Conservation (phyloP, 306 rosid species). For the Elaeagnus macrophylla region DNA sequence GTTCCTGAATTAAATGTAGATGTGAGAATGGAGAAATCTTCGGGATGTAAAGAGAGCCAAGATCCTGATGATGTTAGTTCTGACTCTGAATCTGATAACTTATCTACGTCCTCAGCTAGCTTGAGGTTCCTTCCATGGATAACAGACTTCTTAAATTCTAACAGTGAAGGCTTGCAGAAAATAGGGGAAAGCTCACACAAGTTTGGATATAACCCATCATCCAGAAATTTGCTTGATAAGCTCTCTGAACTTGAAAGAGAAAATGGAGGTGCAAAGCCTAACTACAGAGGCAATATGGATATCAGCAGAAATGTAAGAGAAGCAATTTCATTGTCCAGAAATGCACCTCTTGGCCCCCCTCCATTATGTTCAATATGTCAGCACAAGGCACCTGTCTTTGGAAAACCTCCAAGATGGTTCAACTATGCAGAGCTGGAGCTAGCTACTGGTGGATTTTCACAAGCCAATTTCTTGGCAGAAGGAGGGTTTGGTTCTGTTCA, state of each 20-base stretch:
- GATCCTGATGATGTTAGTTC: constrained; percentile 63
- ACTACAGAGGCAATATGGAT: constrained; percentile 46
- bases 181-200: constrained; percentile 41
- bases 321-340: constrained; percentile 73
- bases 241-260: constrained; percentile 59
- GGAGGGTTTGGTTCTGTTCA: constrained; percentile 98
- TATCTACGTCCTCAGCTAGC: constrained; percentile 64
- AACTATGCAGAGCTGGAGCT: constrained; percentile 87
- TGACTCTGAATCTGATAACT: constrained; percentile 68
- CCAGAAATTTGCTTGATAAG: constrained; percentile 51
- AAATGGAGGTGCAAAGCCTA: constrained; percentile 43
- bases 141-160: constrained; percentile 48
- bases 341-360: constrained; percentile 85
- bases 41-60: constrained; percentile 45
- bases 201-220: constrained; percentile 36
- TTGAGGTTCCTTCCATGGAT: constrained; percentile 87
- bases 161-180: constrained; percentile 40
- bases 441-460: constrained; percentile 92
- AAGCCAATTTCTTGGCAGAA: constrained; percentile 96
- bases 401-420: constrained; percentile 95
- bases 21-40: constrained; percentile 47
- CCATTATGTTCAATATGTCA: constrained; percentile 96
- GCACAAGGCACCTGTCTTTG: constrained; percentile 97
- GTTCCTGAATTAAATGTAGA: constrained; percentile 56
- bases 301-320: constrained; percentile 81